phyloP scores from a whole-genome alignment of 2,329 filamentous ascomycete species.

The Colletotrichum sp. region DNA sequence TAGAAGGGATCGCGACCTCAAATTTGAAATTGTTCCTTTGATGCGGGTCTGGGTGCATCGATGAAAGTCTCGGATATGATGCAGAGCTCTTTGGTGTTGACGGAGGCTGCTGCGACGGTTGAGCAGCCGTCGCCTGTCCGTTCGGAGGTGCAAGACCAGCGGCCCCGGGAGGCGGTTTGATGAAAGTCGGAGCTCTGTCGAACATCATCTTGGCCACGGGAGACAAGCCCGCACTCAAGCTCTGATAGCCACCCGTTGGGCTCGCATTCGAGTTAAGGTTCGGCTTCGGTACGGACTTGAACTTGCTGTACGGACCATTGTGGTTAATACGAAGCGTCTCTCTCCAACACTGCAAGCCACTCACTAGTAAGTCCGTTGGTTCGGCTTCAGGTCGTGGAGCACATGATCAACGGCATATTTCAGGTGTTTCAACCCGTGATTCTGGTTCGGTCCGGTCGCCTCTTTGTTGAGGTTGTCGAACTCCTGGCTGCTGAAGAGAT shows the following conservation, averaged over 20 bases:
- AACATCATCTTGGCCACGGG: conserved; percentile 57
- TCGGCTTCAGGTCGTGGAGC: conserved; percentile 73
- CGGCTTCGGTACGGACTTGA: conserved; percentile 54
- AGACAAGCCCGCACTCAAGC: conserved; percentile 48
- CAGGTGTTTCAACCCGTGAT: conserved; percentile 48
- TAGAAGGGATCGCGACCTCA: conserved; percentile 54
- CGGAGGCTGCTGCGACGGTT: conserved; percentile 6
- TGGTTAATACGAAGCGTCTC: conserved; percentile 28
- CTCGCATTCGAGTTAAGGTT: conserved; percentile 30
- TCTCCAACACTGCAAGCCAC: conserved; percentile 22
- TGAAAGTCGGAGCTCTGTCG: conserved; percentile 45
- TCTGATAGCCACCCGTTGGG: background rate
- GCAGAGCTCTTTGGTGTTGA: conserved; percentile 20
- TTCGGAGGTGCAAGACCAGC: conserved; percentile 31
- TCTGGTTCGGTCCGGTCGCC: conserved; percentile 64
- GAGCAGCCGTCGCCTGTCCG: conserved; percentile 23
- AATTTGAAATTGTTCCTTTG: conserved; percentile 43
- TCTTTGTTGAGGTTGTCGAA: conserved; percentile 77
- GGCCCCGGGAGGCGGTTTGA: conserved; percentile 42
- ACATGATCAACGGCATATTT: conserved; percentile 78
- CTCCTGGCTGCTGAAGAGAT: conserved; percentile 56
- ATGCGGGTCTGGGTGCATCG: conserved; percentile 33
- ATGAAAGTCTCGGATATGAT: conserved; percentile 3
- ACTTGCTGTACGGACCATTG: conserved; percentile 50
- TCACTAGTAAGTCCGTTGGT: conserved; percentile 75